Evolutionary conservation across 2,329 filamentous ascomycete species (phyloP).

Genomic region (Aspergillus tubingensis): DNA sequence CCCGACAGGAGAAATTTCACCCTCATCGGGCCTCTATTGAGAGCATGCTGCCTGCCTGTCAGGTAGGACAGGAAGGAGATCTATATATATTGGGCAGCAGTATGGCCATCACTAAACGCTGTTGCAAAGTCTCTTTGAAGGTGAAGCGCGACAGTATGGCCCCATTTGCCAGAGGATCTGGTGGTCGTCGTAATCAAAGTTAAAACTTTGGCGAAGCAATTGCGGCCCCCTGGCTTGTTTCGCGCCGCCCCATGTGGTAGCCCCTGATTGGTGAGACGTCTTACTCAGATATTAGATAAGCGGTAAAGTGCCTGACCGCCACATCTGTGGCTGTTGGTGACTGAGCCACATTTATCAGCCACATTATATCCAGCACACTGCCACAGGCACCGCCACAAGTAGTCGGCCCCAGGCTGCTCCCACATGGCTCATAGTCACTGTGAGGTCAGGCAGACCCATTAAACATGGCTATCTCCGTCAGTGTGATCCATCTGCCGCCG

Average conservation of each 20-base stretch:
- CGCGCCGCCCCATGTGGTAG: neutral
- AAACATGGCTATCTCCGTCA: neutral
- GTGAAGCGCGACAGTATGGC: neutral
- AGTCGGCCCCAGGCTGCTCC: neutral
- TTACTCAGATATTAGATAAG: neutral
- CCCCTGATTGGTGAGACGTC: neutral
- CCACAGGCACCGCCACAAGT: neutral
- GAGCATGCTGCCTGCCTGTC: neutral
- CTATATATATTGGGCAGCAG: neutral
- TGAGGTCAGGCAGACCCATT: neutral
- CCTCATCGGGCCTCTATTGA: neutral
- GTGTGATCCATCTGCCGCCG: neutral
- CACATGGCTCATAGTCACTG: neutral
- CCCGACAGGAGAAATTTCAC: neutral
- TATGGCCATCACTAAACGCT: neutral
- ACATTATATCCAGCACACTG: neutral
- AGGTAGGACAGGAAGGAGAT: neutral
- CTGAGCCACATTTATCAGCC: neutral
- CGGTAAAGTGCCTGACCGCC: neutral
- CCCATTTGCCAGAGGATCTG: neutral
- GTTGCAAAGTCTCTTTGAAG: neutral
- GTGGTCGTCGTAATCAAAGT: neutral
- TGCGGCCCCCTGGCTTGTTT: constrained; percentile 8
- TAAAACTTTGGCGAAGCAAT: neutral
- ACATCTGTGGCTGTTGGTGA: neutral